Evolutionary conservation across 352 stramenopile genomes (phyloP), one percentile per base, ranked within the genome.

Genomic region (Globisporangium ultimum): DNA sequence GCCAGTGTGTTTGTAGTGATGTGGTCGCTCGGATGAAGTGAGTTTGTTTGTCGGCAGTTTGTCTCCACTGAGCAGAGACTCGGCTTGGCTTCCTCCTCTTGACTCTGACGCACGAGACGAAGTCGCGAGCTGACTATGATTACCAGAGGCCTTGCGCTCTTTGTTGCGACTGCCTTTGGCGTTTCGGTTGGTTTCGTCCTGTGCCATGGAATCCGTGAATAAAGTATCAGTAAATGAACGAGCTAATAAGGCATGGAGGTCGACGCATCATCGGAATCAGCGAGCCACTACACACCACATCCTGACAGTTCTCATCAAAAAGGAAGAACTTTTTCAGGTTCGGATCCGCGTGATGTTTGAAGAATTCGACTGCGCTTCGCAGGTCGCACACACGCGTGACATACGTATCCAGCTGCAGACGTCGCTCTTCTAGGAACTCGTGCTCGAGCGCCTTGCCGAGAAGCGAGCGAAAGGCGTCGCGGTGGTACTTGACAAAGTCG

Each of bases 291-390:
- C 73, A 53, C 60, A 90, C 80, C 68, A 81, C 72, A 22, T 80
- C 58, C 20, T 78, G 64, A 54, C 80, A 90, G 66, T 90, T 68
- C 22, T 75, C 67, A 36, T 87, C 80, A 50, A 90, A 88, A n/a
- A 48, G 50, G 48, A 88, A 76, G 58, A 90, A 88, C 43, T 40
- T 53, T 74, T 86, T 89, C 6, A 89, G 63, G 17, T 73, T 58
- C 12, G 53, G 55, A 32, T 82, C 67, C 0, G 67, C 68, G 51
- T 85, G 64, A 15, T 74, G 60, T 38, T 87, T 81, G 63, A 88
- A 88, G 51, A 90, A 90, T 1, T 82, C 74, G 24, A 84, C 74
- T 6, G 68, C 67, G 34, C 53, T 63, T 0, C 62, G 57, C 28
- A 79, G 74, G 41, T 70, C 68, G 55, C 76, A 84, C 13, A 84